A percentile compares a stretch with the other conserved stretches of the same genome.
Evolutionary conservation across 768 basidiomycete genomes (phyloP).

Genomic region (Boletus vermiculosoides): DNA sequence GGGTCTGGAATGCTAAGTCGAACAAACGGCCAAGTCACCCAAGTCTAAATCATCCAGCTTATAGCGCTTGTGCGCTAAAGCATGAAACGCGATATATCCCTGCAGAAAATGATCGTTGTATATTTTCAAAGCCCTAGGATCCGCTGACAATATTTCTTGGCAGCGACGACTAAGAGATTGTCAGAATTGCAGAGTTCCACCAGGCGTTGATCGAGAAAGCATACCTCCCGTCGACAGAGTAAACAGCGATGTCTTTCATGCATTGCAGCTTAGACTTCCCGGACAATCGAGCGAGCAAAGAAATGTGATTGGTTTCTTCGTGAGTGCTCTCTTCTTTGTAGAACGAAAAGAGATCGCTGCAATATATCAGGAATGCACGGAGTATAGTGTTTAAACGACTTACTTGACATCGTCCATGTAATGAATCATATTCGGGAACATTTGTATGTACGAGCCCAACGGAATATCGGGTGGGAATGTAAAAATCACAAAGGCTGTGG

Average conservation of each 20-base stretch:
- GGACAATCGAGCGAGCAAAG: neutral
- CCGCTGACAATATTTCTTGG: neutral
- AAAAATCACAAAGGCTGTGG: slow-evolving; percentile 3
- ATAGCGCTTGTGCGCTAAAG: slow-evolving; percentile 5
- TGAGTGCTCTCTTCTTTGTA: slow-evolving; percentile 1
- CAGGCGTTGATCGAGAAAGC: neutral
- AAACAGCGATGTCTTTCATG: slow-evolving; percentile 6
- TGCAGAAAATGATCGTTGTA: slow-evolving; percentile 3
- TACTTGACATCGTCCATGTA: slow-evolving; percentile 8
- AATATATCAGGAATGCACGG: neutral
- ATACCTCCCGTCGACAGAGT: slow-evolving; percentile 1
- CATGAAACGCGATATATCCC: slow-evolving; percentile 5
- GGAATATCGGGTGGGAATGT: slow-evolving; percentile 7
- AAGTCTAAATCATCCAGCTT: slow-evolving; percentile 3
- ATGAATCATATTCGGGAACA: slow-evolving; percentile 6
- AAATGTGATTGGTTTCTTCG: slow-evolving; percentile 1
- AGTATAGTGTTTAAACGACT: neutral
- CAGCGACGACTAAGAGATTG: neutral
- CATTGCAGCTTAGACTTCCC: slow-evolving; percentile 6
- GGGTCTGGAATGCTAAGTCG: neutral
- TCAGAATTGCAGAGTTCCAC: neutral
- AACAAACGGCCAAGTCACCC: neutral
- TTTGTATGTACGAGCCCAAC: slow-evolving; percentile 3
- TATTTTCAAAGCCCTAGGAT: neutral
- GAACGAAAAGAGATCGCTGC: slow-evolving; percentile 3